These are phyloP conservation scores for Macrophomina pseudophaseolina DNA, from an alignment of 2,329 filamentous ascomycete genomes.

Conservation along the genomic window DNA sequence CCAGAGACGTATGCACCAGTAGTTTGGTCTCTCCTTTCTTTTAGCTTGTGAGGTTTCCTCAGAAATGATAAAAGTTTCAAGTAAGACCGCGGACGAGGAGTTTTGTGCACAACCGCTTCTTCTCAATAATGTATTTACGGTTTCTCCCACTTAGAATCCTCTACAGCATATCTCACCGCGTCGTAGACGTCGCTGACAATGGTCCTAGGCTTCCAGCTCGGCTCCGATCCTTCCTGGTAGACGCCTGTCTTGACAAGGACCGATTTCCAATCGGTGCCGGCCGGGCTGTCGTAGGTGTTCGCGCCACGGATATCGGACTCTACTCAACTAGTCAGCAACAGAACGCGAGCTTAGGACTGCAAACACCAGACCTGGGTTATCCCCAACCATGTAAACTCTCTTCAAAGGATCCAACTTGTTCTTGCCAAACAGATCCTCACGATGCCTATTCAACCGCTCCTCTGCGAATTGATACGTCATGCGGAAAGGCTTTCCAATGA, in stretches of 20 bases:
- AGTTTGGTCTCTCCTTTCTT: neutral
- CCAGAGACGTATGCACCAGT: neutral
- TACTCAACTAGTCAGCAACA: neutral
- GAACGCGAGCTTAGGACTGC: neutral
- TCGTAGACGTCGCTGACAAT: slow-evolving; percentile 76
- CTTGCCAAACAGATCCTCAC: slow-evolving; percentile 54
- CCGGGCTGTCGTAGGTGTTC: slow-evolving; percentile 71
- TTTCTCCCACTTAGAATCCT: slow-evolving; percentile 45
- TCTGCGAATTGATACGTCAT: slow-evolving; percentile 86
- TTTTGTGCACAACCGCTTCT: neutral
- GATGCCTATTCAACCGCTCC: slow-evolving; percentile 68
- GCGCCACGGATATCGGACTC: slow-evolving; percentile 90
- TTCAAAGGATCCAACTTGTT: slow-evolving; percentile 56
- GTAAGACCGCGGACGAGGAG: neutral
- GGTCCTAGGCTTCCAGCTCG: slow-evolving; percentile 65
- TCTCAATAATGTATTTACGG: slow-evolving; percentile 39
- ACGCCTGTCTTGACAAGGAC: slow-evolving; percentile 83
- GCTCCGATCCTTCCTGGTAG: slow-evolving; percentile 62
- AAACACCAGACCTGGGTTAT: slow-evolving; percentile 47
- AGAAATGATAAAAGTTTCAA: neutral
- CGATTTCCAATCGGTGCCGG: slow-evolving; percentile 76
- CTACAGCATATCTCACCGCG: slow-evolving; percentile 77
- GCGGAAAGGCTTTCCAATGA: slow-evolving; percentile 82
- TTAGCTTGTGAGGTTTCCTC: neutral
- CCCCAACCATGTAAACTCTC: slow-evolving; percentile 90